Conservation (phyloP, 805 yeast species). For the Candida ulmi region DNA sequence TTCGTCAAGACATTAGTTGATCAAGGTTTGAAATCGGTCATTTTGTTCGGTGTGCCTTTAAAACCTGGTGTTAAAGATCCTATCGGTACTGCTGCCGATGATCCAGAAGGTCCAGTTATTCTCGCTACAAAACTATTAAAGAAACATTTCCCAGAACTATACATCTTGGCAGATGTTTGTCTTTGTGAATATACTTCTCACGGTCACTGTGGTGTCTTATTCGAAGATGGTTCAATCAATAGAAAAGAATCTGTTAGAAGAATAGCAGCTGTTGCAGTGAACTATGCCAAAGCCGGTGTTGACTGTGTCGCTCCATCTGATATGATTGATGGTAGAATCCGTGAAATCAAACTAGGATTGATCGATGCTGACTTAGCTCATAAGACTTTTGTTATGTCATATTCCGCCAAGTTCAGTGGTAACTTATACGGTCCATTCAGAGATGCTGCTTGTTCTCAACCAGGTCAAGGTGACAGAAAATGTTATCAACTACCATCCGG, state of each 20-base stretch:
- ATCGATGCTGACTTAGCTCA: conserved; percentile 81
- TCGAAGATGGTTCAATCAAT: conserved; percentile 82
- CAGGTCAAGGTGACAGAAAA: conserved; percentile 86
- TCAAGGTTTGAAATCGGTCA: conserved; percentile 82
- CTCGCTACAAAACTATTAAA: conserved; percentile 63
- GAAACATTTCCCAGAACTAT: conserved; percentile 70
- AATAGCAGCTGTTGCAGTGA: conserved; percentile 90
- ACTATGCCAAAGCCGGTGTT: conserved; percentile 94
- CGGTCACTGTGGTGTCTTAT: conserved; percentile 94
- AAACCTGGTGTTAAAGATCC: conserved; percentile 72
- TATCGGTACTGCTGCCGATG: conserved; percentile 87
- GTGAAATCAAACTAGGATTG: conserved; percentile 81
- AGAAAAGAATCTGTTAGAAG: conserved; percentile 71
- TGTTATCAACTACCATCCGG: conserved; percentile 91
- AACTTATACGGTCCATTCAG: conserved; percentile 93
- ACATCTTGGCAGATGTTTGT: conserved; percentile 91
- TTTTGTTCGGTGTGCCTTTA: conserved; percentile 87
- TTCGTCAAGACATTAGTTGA: conserved; percentile 63
- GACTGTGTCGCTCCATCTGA: conserved; percentile 95
- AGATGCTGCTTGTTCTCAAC: conserved; percentile 93
- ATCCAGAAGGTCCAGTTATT: conserved; percentile 94
- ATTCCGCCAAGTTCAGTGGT: conserved; percentile 92
- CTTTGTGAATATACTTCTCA: conserved; percentile 94
- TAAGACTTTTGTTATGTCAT: conserved; percentile 83
- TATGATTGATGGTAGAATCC: conserved; percentile 94